phyloP scores from a whole-genome alignment of 257 asterid genomes.

The Solanum virginianum region DNA sequence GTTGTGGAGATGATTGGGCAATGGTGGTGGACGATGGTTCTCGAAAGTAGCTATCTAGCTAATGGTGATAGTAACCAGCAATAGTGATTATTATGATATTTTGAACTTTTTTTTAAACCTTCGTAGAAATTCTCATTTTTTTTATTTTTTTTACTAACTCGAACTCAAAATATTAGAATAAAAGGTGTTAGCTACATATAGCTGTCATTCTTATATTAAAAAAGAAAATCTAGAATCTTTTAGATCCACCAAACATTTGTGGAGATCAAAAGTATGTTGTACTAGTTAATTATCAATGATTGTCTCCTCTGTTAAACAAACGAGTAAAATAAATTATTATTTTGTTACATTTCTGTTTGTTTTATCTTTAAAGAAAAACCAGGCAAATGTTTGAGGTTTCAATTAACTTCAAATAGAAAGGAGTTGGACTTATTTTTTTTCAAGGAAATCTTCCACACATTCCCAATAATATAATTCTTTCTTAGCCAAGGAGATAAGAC shows the following conservation, averaged over 20 bases:
- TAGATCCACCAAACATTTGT: not conserved
- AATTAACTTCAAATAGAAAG: not conserved
- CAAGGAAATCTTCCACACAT: not conserved
- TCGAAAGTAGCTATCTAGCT: too few species aligned
- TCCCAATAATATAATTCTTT: not conserved
- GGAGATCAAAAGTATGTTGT: not conserved
- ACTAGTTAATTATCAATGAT: not conserved
- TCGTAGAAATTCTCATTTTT: too few species aligned
- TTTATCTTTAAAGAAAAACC: not conserved
- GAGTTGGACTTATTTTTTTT: not conserved
- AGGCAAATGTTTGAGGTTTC: not conserved
- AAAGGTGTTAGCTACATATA: not conserved
- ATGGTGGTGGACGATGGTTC: too few species aligned
- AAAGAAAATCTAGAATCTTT: not conserved
- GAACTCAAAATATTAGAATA: not conserved
- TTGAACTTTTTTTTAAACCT: too few species aligned
- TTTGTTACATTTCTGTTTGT: not conserved
- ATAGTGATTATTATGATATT: too few species aligned
- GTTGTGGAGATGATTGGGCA: too few species aligned
- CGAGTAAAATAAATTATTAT: not conserved
- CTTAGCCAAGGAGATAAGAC: not conserved
- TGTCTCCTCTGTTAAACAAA: not conserved
- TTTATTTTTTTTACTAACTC: too few species aligned
- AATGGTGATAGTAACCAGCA: too few species aligned
- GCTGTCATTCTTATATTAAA: not conserved